Base-by-base conservation (phyloP, 2,329 filamentous ascomycete genomes). In the Zymoseptoria ardabiliae region DNA sequence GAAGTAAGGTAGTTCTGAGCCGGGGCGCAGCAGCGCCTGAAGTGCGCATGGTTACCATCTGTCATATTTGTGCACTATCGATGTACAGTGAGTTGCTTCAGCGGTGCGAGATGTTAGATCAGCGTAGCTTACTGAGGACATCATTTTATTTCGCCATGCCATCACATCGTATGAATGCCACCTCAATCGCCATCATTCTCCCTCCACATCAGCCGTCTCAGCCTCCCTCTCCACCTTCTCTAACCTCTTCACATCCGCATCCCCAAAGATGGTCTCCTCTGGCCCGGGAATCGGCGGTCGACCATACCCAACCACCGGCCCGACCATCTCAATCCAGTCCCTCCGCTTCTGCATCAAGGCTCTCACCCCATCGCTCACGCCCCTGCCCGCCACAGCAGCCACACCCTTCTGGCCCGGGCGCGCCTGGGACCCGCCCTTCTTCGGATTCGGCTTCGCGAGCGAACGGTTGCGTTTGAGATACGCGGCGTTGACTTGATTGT, bases 391-490 rank as follows among this genome's bases (percentile, higher is more conserved):
- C 56, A 77, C 77, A 68, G 83, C 86, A 52, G 87, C 88, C 61
- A 87, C 89, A 22, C 87, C 87, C 1, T 88, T 86, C 56, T 88
- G 90, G 51, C 89, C 71, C 5, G 69, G 65, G 13, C 66, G 59
- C 25, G 61, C 62, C 58, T 66, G 54, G 52, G 89, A 1, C 85
- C 86, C 4, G 30, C 87, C 80, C 72, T 95, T 93, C 28, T 81
- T 80, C 59, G 91, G 87, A 77, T 96, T 96, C 75, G 74, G 86
- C 91, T 78, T 97, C 95, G 73, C 92, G 90, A 66, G 60, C 22
- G 76, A 97, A 88, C 94, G 86, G 25, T 93, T 97, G 22, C 94
- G 89, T 78, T 99, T 99, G 51, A 96, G 85, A 71, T 97, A 99
- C 3, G 94, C 93, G 55, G 90, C 88, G 71, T 97, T 92, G 50